Evolutionary conservation across 2,329 filamentous ascomycete genomes (phyloP).

Genomic region (Botrytis medusae): DNA sequence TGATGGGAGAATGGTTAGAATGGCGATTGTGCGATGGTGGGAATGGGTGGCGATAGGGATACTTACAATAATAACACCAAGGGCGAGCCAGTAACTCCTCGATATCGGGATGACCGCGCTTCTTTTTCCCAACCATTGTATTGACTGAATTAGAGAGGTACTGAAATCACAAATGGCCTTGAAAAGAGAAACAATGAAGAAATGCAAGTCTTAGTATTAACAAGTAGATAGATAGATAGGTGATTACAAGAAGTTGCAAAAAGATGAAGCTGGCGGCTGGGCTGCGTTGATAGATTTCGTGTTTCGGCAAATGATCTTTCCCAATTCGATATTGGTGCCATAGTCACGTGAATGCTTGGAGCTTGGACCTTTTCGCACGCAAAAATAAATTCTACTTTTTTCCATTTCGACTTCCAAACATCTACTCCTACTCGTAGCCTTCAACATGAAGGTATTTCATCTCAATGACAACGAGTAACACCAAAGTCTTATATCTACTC

Average conservation of each 20-base stretch:
- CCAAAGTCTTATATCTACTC: background rate
- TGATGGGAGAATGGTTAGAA: background rate
- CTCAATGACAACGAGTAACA: background rate
- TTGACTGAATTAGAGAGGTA: slow-evolving; percentile 1
- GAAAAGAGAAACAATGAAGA: background rate
- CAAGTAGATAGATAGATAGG: background rate
- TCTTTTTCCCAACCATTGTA: slow-evolving; percentile 79
- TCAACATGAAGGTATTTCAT: background rate
- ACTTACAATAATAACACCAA: slow-evolving; percentile 95
- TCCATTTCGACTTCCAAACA: background rate
- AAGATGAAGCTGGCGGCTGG: slow-evolving; percentile 3
- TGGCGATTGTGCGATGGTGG: slow-evolving; percentile 3
- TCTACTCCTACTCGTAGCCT: background rate
- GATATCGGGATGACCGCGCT: slow-evolving; percentile 79
- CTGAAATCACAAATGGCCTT: background rate
- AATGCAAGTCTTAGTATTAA: background rate
- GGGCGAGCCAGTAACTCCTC: slow-evolving; percentile 85
- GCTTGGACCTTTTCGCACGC: background rate
- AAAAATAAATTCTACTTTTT: background rate
- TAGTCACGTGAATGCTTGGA: background rate
- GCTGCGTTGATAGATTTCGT: slow-evolving; percentile 16
- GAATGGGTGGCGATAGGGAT: background rate
- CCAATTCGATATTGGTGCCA: background rate
- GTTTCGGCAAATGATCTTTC: background rate
- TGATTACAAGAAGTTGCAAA: background rate